Conservation (phyloP, 2,329 filamentous ascomycete species). For the Trichoderma sp. region DNA sequence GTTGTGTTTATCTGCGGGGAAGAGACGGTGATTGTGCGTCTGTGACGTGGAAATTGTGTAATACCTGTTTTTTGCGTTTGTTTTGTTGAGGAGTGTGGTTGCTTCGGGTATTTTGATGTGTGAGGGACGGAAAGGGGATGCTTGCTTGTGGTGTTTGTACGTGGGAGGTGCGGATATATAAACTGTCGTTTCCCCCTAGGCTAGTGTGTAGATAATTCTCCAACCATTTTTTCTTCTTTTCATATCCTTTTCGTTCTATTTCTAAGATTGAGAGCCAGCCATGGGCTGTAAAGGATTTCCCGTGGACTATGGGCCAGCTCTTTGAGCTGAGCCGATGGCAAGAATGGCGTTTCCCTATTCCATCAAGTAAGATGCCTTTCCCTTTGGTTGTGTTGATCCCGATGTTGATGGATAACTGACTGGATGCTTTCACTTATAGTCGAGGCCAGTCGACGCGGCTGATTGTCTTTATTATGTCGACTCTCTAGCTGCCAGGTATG, state of each 20-base stretch:
- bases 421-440: background rate
- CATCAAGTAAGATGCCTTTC: background rate
- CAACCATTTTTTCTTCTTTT: background rate
- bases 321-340: background rate
- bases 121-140: background rate
- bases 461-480: background rate
- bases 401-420: background rate
- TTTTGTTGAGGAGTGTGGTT: background rate
- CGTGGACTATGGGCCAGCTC: background rate
- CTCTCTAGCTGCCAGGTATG: background rate
- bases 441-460: background rate
- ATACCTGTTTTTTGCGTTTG: background rate
- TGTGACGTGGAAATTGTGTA: background rate
- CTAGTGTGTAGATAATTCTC: background rate
- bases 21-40: background rate
- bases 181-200: background rate
- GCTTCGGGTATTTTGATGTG: background rate
- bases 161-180: background rate
- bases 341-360: too few relatives aligned
- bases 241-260: background rate
- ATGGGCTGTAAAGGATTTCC: background rate
- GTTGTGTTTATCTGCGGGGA: background rate
- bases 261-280: background rate
- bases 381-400: background rate
- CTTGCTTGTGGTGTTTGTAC: background rate